Percentiles rank a stretch among this genome's conserved stretches.
Evolutionary conservation across 345 rosid species (phyloP).

Genomic region (Syzygium grande): DNA sequence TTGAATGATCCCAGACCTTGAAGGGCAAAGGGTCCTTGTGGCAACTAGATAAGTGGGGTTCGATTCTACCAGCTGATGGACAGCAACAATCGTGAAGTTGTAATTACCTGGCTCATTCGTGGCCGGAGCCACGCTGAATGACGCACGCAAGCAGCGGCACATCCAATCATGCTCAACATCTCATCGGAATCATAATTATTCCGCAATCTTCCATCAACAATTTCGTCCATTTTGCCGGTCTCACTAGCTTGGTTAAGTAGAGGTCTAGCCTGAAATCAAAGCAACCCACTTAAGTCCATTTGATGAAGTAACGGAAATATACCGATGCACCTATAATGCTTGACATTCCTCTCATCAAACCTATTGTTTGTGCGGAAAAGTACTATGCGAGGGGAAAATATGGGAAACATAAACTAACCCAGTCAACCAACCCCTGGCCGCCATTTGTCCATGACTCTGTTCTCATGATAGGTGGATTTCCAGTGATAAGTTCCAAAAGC

Average conservation of each 20-base stretch:
- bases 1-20: background rate
- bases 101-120: slow-evolving; percentile 66
- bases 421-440: slow-evolving; percentile 61
- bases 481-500: slow-evolving; percentile 76
- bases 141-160: slow-evolving; percentile 75
- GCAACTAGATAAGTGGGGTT: background rate
- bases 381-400: background rate
- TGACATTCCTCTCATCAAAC: background rate
- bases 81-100: background rate
- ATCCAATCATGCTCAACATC: slow-evolving; percentile 56
- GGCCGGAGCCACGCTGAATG: slow-evolving; percentile 67
- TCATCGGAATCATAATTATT: slow-evolving; percentile 32
- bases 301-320: background rate
- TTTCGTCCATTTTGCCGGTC: slow-evolving; percentile 22
- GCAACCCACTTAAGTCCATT: background rate
- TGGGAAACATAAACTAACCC: slow-evolving; percentile 29
- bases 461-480: slow-evolving; percentile 44
- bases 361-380: background rate
- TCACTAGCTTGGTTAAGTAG: slow-evolving; percentile 38
- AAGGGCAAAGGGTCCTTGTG: background rate
- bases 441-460: slow-evolving; percentile 32
- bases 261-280: slow-evolving; percentile 50
- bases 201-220: slow-evolving; percentile 48
- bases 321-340: background rate
- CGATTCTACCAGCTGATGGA: background rate